A percentile compares a stretch with the other conserved stretches of the same genome.
Evolutionary conservation across 2,329 filamentous ascomycete species (phyloP).

Genomic region (Akanthomyces uredinophilus): DNA sequence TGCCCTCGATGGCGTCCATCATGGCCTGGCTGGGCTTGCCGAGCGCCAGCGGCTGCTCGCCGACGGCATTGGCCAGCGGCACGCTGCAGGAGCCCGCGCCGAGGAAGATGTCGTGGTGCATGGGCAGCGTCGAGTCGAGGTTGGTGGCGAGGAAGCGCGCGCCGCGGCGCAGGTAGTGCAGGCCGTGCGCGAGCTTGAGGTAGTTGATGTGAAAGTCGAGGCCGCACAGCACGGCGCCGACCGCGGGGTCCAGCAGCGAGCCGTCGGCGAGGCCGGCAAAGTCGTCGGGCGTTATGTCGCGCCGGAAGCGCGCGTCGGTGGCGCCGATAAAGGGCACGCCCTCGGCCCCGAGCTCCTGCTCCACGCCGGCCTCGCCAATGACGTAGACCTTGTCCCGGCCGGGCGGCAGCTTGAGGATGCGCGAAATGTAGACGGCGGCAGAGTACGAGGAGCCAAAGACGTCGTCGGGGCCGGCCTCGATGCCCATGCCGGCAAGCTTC

Average conservation of each 20-base stretch:
- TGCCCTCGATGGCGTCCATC: constrained; percentile 98
- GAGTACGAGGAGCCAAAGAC: constrained; percentile 96
- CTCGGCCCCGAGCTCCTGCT: constrained; percentile 79
- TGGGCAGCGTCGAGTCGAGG: constrained; percentile 82
- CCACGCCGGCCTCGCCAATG: constrained; percentile 85
- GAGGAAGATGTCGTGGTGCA: constrained; percentile 77
- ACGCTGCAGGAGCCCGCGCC: constrained; percentile 81
- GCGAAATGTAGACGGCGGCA: constrained; percentile 89
- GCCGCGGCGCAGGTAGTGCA: constrained; percentile 78
- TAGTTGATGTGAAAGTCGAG: constrained; percentile 96
- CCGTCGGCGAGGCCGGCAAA: constrained; percentile 73
- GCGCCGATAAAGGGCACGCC: constrained; percentile 77
- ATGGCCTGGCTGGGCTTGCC: constrained; percentile 97
- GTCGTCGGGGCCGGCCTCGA: constrained; percentile 77
- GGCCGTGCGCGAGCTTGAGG: constrained; percentile 78
- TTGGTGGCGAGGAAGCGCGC: constrained; percentile 92
- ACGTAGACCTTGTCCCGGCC: constrained; percentile 92
- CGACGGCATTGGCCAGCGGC: constrained; percentile 68
- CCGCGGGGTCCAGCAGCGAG: constrained; percentile 74
- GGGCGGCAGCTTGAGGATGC: constrained; percentile 74
- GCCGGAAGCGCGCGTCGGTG: constrained; percentile 71
- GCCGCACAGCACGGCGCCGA: constrained; percentile 83
- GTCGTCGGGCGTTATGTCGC: constrained; percentile 76
- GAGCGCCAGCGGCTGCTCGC: constrained; percentile 66
- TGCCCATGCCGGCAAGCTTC: constrained; percentile 78